phyloP scores from a whole-genome alignment of 73 alveolate genomes.

The Paramecium sonneborni region DNA sequence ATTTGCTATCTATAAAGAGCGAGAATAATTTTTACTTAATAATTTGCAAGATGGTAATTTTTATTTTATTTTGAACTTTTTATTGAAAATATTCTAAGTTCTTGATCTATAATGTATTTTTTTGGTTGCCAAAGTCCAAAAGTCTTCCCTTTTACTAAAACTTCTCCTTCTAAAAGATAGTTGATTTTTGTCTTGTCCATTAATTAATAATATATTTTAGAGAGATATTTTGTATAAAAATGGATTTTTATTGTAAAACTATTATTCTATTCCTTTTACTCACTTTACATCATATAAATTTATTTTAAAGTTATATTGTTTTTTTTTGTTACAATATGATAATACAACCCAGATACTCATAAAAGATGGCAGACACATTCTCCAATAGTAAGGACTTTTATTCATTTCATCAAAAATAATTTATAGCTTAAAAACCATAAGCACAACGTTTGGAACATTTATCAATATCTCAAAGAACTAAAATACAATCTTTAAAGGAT shows the following conservation, averaged over 20 bases:
- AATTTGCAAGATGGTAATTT: neutral
- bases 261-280: neutral
- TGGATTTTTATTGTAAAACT: neutral
- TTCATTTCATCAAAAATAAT: neutral
- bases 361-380: neutral
- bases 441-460: neutral
- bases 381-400: conserved; percentile 44
- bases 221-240: neutral
- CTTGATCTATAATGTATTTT: neutral
- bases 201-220: neutral
- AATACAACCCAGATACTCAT: neutral
- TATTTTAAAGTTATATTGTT: neutral
- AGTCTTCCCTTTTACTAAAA: conserved; percentile 39
- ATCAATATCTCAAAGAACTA: conserved; percentile 5
- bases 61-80: conserved; percentile 25
- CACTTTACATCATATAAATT: neutral
- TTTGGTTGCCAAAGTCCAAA: conserved; percentile 40
- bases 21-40: neutral
- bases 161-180: conserved; percentile 25
- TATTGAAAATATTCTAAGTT: conserved; percentile 5
- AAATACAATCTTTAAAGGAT: neutral
- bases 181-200: neutral
- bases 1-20: neutral
- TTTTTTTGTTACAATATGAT: conserved; percentile 1
- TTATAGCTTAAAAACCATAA: neutral